Percentiles rank a stretch among this genome's conserved stretches.
Evolutionary conservation across 2,329 filamentous ascomycete species (phyloP).

Genomic region (Ciborinia camelliae): DNA sequence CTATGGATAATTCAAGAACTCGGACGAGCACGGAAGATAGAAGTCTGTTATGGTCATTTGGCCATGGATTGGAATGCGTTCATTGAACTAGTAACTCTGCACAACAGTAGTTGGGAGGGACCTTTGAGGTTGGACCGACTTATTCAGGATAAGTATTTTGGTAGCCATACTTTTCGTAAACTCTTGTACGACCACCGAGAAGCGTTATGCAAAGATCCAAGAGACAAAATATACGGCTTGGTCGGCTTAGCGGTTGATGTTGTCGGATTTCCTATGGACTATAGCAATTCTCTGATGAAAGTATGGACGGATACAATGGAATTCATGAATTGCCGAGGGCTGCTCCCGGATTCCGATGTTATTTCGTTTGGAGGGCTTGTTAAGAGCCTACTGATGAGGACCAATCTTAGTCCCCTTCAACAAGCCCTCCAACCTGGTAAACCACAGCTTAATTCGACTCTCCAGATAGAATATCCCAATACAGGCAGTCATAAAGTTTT

Average conservation of each 20-base stretch:
- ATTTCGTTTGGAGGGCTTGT: conserved; percentile 8
- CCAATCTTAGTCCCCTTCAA: background rate
- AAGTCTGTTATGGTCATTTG: conserved; percentile 29
- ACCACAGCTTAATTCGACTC: background rate
- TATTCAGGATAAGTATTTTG: conserved; percentile 18
- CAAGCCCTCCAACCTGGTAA: background rate
- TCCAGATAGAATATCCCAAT: background rate
- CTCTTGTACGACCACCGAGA: conserved; percentile 29
- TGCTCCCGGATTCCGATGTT: background rate
- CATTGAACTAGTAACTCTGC: background rate
- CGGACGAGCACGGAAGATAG: conserved; percentile 23
- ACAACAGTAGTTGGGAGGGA: background rate
- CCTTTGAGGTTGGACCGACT: conserved; percentile 27
- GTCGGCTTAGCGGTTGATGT: conserved; percentile 33
- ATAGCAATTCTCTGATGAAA: conserved; percentile 29
- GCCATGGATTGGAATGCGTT: conserved; percentile 13
- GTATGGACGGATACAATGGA: conserved; percentile 35
- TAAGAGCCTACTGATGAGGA: background rate
- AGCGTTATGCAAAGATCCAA: conserved; percentile 31
- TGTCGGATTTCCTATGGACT: conserved; percentile 31
- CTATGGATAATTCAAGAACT: conserved; percentile 36
- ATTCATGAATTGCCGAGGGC: conserved; percentile 24
- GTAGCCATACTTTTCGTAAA: conserved; percentile 20
- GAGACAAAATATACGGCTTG: conserved; percentile 37
- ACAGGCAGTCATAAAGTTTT: background rate